Evolutionary conservation across 352 stramenopile genomes (phyloP), one percentile per base, ranked within the genome.

Genomic region (Ophiocytium majus): DNA sequence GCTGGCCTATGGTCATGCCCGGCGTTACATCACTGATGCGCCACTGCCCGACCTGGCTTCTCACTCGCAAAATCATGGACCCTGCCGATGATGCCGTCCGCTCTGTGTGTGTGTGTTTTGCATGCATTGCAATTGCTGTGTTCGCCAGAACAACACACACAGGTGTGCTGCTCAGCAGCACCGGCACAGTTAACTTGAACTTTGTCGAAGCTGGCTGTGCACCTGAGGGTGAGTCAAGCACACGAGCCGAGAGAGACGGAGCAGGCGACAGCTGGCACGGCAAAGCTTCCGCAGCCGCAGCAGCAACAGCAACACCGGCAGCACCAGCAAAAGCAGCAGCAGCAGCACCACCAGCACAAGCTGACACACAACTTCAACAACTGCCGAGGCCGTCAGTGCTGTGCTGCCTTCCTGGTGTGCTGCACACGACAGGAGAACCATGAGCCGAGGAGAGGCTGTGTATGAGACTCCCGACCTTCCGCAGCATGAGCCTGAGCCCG

Each of bases 1-100:
- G 80, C 85, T 88, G 75, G n/a, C 0, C 50, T 19, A 88, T 71
- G 10, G 85, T 86, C 23, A 81, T 88, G 28, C 78, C 74, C 49
- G 85, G 36, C 33, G 35, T 31, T 49, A 88, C 50, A 76, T 88
- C 80, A 19, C 76, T 88, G 31, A 88, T 64, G 10, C 85, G 37
- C 85, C 85, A 88, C 14, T 83, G 66, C 10, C 85, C 85, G 49
- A 76, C 80, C 35, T 87, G 85, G 23, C 81, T 88, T 37, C 85
- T 43, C 35, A 88, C 81, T 83, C 85, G 85, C 50, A 88, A 80
- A 49, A 88, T 84, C 85, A 88, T 88, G 5, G 34, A 28, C 19
- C 28, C 28, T 28, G 28, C 19, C 17, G 19, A 66, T 66, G 17
- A 66, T 28, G 57, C 57, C 28, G 57, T 66, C 17, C 28, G 57